These are phyloP conservation scores for Phaffia rhodozyma DNA, from an alignment of 1,284 basidiomycete genomes.

Conservation along the genomic window DNA sequence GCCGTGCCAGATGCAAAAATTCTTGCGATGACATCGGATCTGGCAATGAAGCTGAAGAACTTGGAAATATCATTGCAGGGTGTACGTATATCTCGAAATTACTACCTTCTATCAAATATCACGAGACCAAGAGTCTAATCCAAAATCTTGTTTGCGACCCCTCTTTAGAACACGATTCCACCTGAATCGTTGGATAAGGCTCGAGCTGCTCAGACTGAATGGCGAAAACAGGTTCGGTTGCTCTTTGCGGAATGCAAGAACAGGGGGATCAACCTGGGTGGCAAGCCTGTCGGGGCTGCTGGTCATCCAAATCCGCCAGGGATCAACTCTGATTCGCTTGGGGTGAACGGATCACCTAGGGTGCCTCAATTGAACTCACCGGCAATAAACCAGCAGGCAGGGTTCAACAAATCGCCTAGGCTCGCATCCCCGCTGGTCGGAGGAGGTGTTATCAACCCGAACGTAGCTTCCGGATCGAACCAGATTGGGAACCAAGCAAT, in stretches of 20 bases:
- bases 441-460: neutral
- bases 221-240: slow-evolving; percentile 6
- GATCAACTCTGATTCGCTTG: neutral
- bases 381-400: neutral
- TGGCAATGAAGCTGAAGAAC: neutral
- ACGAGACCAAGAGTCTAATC: neutral
- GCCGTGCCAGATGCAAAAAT: neutral
- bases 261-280: neutral
- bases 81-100: neutral
- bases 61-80: neutral
- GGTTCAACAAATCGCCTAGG: neutral
- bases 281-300: neutral
- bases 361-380: neutral
- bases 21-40: neutral
- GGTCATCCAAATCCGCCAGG: slow-evolving; percentile 1
- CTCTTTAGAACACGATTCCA: neutral
- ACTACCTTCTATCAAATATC: neutral
- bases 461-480: neutral
- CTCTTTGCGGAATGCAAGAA: slow-evolving; percentile 5
- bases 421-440: no score
- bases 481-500: no score
- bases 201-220: slow-evolving; percentile 1
- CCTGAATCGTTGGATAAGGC: slow-evolving; percentile 1
- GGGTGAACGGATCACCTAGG: no score
- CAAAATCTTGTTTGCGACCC: neutral